A percentile compares a stretch with the other conserved stretches of the same genome.
Evolutionary conservation across 176 grass and related monocot genomes (phyloP).

Genomic region (Triticum aestivum): DNA sequence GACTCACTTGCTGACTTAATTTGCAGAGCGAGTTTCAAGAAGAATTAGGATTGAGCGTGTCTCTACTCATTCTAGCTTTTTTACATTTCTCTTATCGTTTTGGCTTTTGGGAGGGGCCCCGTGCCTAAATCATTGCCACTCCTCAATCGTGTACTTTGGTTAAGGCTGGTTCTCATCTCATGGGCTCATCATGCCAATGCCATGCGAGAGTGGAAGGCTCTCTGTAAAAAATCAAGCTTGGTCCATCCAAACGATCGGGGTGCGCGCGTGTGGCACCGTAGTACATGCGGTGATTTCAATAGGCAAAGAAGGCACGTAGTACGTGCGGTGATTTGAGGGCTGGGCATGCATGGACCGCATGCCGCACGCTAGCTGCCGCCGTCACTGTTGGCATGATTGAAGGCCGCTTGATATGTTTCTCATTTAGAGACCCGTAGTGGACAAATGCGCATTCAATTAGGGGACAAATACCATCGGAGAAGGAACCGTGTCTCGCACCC

Average conservation of each 20-base stretch:
- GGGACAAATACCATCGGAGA: constrained; percentile 24
- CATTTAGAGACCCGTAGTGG: constrained; percentile 9
- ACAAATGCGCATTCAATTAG: background rate
- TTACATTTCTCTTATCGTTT: background rate
- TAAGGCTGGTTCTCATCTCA: constrained; percentile 21
- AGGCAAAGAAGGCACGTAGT: background rate
- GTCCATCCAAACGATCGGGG: background rate
- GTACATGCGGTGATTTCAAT: background rate
- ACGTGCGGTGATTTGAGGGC: background rate
- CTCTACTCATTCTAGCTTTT: background rate
- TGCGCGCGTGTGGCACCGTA: background rate
- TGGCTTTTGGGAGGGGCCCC: constrained; percentile 6
- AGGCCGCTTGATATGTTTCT: constrained; percentile 20
- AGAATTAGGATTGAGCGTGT: background rate
- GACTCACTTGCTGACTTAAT: background rate
- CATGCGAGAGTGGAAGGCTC: background rate
- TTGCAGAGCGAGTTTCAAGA: background rate
- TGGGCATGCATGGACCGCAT: background rate
- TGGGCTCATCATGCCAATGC: constrained; percentile 35
- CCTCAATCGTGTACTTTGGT: constrained; percentile 39
- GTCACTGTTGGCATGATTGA: constrained; percentile 38
- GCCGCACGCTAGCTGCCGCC: background rate
- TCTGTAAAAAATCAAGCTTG: background rate
- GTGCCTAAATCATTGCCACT: constrained; percentile 37
- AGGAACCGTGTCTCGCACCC: background rate